These are phyloP conservation scores for Cystobasidium tubakii DNA, from an alignment of 768 basidiomycete genomes.

Conservation along the genomic window DNA sequence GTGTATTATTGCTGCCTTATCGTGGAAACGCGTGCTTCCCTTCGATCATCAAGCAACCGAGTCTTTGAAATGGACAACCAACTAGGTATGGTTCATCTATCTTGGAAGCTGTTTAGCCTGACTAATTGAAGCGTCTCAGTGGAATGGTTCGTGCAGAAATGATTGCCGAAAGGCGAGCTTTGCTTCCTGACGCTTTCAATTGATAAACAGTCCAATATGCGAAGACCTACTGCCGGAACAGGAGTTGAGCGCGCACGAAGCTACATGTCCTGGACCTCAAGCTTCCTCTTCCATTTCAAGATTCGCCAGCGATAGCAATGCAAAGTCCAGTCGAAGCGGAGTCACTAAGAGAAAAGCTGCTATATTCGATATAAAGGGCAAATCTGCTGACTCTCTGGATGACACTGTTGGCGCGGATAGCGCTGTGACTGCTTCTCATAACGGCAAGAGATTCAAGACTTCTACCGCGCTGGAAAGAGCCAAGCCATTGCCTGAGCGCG, in stretches of 20 bases:
- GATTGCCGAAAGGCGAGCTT: background rate
- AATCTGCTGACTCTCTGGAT: too few species aligned
- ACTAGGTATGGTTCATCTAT: background rate
- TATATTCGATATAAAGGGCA: background rate
- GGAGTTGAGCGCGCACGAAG: background rate
- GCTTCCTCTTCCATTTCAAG: background rate
- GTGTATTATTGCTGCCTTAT: too few species aligned
- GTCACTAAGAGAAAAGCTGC: slow-evolving; percentile 12
- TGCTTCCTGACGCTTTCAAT: background rate
- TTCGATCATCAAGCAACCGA: background rate
- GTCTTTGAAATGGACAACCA: background rate
- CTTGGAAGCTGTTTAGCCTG: background rate
- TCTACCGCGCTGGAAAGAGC: slow-evolving; percentile 48
- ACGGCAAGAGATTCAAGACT: slow-evolving; percentile 37
- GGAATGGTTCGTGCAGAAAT: background rate
- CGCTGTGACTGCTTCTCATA: background rate
- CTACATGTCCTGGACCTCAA: background rate
- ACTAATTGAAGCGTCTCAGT: background rate
- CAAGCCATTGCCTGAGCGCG: slow-evolving; percentile 64
- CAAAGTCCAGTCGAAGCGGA: background rate
- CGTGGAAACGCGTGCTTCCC: background rate
- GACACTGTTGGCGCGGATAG: background rate
- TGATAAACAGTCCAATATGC: background rate
- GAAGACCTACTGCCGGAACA: slow-evolving; percentile 20
- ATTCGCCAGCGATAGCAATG: too few species aligned